Conservation (phyloP, 2,329 filamentous ascomycete genomes). For the Chaetomiaceae sp. region DNA sequence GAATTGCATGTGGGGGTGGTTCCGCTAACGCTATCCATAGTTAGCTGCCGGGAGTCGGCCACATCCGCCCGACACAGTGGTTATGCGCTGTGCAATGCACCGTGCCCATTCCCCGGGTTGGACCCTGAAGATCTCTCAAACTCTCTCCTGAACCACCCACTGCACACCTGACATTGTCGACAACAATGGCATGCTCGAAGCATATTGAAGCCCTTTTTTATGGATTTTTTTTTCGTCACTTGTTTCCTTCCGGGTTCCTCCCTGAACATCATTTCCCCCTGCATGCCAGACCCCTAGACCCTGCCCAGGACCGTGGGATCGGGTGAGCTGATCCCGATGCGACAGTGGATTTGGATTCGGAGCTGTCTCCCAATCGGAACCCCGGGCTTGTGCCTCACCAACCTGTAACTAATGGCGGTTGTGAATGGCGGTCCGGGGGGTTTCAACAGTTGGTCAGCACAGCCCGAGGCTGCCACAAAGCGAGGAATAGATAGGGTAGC, state of each 20-base stretch:
- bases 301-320: neutral
- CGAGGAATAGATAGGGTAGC: no score
- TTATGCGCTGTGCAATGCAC: neutral
- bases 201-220: no score
- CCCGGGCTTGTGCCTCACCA: neutral
- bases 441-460: neutral
- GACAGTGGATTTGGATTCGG: neutral
- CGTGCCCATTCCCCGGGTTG: neutral
- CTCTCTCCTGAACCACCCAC: neutral
- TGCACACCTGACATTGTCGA: neutral
- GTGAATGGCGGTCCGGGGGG: no score
- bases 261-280: no score
- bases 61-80: neutral
- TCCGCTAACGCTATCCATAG: neutral
- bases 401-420: no score
- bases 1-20: neutral
- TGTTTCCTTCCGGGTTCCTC: neutral
- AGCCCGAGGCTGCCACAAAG: neutral
- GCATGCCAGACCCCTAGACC: no score
- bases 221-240: no score
- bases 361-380: conserved; percentile 6
- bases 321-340: neutral
- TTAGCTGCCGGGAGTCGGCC: neutral
- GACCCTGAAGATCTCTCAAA: neutral
- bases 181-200: neutral